These are phyloP conservation scores for Plasmodiophora brassicae DNA, from an alignment of 208 protist species.

Conservation along the genomic window DNA sequence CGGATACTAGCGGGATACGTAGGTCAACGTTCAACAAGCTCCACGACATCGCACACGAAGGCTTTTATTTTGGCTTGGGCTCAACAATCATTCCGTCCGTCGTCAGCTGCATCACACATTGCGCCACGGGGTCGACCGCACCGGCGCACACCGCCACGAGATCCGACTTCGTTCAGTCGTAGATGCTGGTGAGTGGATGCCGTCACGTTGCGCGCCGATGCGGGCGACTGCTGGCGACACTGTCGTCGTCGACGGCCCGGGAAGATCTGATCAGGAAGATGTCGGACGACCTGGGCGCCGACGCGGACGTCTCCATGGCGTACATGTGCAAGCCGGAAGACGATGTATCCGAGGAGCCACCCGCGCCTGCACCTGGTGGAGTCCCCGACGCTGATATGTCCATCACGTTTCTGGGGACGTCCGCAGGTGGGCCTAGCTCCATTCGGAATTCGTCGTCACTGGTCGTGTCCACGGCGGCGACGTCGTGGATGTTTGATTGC, in stretches of 20 bases:
- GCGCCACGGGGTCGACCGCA: too few relatives aligned
- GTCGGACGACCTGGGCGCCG: background rate
- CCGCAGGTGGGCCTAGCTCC: background rate
- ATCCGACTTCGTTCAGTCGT: too few relatives aligned
- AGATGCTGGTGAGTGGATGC: background rate
- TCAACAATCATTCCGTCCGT: background rate
- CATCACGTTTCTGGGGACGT: conserved; percentile 1
- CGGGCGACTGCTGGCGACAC: background rate
- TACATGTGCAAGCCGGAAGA: background rate
- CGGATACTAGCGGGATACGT: too few relatives aligned
- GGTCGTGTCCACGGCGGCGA: background rate
- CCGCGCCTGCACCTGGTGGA: too few relatives aligned
- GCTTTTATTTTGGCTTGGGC: too few relatives aligned
- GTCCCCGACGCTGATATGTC: background rate
- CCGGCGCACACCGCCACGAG: too few relatives aligned
- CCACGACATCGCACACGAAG: too few relatives aligned
- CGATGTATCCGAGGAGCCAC: too few relatives aligned
- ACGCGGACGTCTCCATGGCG: background rate
- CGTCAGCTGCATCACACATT: background rate
- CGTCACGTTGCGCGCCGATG: background rate
- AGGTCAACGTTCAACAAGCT: too few relatives aligned
- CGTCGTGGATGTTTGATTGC: conserved; percentile 25
- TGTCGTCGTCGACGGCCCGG: background rate
- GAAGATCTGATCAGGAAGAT: background rate
- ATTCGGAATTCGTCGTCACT: background rate